These are phyloP conservation scores for Tolypocladium ovalisporum DNA, from an alignment of 2,329 filamentous ascomycete genomes.

Conservation along the genomic window DNA sequence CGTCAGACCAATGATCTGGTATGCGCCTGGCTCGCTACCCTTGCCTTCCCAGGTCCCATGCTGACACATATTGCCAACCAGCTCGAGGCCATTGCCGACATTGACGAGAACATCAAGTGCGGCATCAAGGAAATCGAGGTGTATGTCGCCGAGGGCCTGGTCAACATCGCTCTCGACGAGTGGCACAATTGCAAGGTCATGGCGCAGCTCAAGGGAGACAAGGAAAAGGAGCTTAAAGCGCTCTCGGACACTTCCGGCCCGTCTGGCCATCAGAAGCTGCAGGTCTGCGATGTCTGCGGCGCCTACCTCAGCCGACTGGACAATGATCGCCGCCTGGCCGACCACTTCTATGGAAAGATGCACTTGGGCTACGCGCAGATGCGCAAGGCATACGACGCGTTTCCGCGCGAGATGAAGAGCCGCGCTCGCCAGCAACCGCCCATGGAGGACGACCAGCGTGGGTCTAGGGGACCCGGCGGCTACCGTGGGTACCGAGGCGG, in stretches of 20 bases:
- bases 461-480: conserved; percentile 41
- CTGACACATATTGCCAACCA: conserved; percentile 3
- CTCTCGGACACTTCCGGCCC: conserved; percentile 88
- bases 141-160: conserved; percentile 31
- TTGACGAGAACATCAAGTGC: conserved; percentile 66
- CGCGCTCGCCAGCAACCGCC: conserved; percentile 42
- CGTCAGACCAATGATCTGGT: conserved; percentile 82
- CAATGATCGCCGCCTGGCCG: conserved; percentile 85
- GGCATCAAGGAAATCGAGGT: conserved; percentile 65
- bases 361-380: conserved; percentile 96
- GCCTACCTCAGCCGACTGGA: conserved; percentile 87
- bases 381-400: conserved; percentile 82
- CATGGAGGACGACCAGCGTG: conserved; percentile 35
- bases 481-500: conserved; percentile 38
- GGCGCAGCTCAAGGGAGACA: conserved; percentile 69
- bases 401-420: conserved; percentile 77
- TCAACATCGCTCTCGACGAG: conserved; percentile 75
- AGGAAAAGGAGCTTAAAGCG: conserved; percentile 79
- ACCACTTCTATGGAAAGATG: conserved; percentile 99
- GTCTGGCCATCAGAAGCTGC: conserved; percentile 91
- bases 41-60: not conserved
- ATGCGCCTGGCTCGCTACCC: conserved; percentile 5
- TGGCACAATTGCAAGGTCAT: conserved; percentile 76
- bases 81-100: conserved; percentile 76
- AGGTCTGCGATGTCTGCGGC: conserved; percentile 97